Base-by-base conservation (phyloP, 2,329 filamentous ascomycete genomes). In the Fusarium floridanum region DNA sequence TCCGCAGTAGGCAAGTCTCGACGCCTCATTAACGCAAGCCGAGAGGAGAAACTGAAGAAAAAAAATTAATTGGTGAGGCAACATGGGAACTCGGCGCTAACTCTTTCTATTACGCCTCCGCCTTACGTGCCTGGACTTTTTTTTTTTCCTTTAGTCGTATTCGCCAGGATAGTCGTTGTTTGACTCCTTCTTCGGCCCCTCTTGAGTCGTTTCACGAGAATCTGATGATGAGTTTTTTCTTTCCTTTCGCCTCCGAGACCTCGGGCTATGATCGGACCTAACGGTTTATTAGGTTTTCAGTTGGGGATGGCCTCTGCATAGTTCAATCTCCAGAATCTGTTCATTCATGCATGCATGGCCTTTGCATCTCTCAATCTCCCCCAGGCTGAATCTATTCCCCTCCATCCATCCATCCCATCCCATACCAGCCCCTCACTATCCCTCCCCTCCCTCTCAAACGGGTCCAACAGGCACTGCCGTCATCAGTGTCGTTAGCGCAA, bases 401-500 rank as follows among this genome's bases (percentile, higher is more conserved):
- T 20, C 17, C 27, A 29, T 53, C 27, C 50, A 55, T 32, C 50
- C 48, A 29, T 39, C 60, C n/a, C 24, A 34, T 34, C 34, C 32
- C 32, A 34, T 34, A 34, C 32, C 32, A 59, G 37, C 68, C 77
- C 77, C 73, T 72, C 70, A 67, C 63, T 68, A 56, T 39, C 36
- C 27, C 29, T 36, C 66, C 48, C 45, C 63, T 59, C 64, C 64
- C 67, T 70, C 61, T 43, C 67, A 27, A 57, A 63, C 45, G 45
- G 45, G 56, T 70, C 59, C 60, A 67, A 71, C 63, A 71, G 50
- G 70, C 77, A 68, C 74, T 75, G 71, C 77, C 77, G 77, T 79
- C 77, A 79, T 79, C 67, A 63, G 27, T 61, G 55, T 56, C 64
- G 61, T 61, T 79, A 79, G 77, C 77, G 77, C 64, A 48, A 75